Base-by-base conservation (phyloP, 2,329 filamentous ascomycete genomes). In the Madurella fahalii region DNA sequence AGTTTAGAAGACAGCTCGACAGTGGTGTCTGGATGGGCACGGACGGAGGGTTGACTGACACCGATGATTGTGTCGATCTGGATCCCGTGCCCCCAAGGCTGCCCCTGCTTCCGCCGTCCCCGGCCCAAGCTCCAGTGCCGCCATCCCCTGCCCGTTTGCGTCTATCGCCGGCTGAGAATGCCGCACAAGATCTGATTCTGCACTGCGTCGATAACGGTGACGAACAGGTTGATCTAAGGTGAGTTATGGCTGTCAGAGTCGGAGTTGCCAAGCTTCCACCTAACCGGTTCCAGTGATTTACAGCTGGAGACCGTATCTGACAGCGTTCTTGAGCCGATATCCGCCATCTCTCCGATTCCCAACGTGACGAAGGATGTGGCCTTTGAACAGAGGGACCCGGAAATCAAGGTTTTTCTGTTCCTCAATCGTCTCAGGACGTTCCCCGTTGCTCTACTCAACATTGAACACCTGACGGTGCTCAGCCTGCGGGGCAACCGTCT, bases 11-110 rank as follows among this genome's bases (percentile, higher is more conserved):
- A 49, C 81, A 86, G 60, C 72, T 80, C 54, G 87, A 90, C 68
- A 89, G 85, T 34, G 78, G 78, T 9, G 64, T 90, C 2, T 90
- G 79, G 70, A 77, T 90, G 72, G 82, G 78, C 4, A 86, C 82
- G 58, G 85, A 87, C 54, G 70, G 60, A 71, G 68, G 30, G 73
- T 71, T 37, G 74, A 77, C 74, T 11, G 78, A 81, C 49, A 70
- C 71, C 15, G 74, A 76, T 20, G 73, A 75, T 4, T 46, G 30
- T 18, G 49, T 54, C 9, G 58, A 60, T 4, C 34, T 61, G 8
- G 58, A 57, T 12, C 54, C 53, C 3, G 32, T 40, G 4, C 41
- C 52, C 8, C 16, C 51, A 12, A 45, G 40, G 9, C 43, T 58
- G 7, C 47, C 50, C 9, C 51, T 57, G 5, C 12, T 47, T 13